Evolutionary conservation across 164 flowering plant genomes (phyloP), one percentile per base, ranked within the genome.

Genomic region (Vitis cinerea): DNA sequence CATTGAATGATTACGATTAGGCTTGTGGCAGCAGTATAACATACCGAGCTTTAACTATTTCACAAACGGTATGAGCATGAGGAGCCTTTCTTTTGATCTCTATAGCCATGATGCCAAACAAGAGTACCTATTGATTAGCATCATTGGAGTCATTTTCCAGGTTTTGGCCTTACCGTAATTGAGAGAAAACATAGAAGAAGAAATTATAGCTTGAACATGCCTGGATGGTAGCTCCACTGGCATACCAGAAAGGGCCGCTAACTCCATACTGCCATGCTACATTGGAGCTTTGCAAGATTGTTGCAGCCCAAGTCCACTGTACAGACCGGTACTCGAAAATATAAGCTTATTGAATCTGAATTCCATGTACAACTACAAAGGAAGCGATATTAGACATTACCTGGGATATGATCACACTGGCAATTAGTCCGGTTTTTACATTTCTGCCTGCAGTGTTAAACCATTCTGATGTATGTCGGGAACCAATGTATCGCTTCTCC

Each of bases 261-360:
- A 94, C 66, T 62, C 99, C 99, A 77, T 94, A 94, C 78, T 92
- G 77, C 99, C 97, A 94, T 12, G 99, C 95, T 14, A 94, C 97
- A 78, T 92, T 94, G 7, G 99, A 94, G 66, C 99, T 94, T 81
- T 94, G 99, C 78, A 94, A 76, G 71, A 94, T 94, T 17, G 99
- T 94, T 9, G 99, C 97, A 61, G 99, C 97, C 96, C 99, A 94
- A 57, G 99, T 94, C 97, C 99, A 94, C 97, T 92, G 30, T 23
- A 23, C 23, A 23, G 23, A 23, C 23, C 23, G 23, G 23, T 23
- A 23, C 17, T 31, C 51, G 16, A 12, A 57, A 30, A 23, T 23
- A 7, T 31, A 7, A 31, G 44, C 44, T 31, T 31, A 31, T 31
- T 31, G 44, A 31, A 31, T 31, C 44, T 2, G 44, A 31, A 31